These are phyloP conservation scores for Cymbopogon flexuosus DNA, from an alignment of 202 grass and related monocot genomes.

Conservation along the genomic window DNA sequence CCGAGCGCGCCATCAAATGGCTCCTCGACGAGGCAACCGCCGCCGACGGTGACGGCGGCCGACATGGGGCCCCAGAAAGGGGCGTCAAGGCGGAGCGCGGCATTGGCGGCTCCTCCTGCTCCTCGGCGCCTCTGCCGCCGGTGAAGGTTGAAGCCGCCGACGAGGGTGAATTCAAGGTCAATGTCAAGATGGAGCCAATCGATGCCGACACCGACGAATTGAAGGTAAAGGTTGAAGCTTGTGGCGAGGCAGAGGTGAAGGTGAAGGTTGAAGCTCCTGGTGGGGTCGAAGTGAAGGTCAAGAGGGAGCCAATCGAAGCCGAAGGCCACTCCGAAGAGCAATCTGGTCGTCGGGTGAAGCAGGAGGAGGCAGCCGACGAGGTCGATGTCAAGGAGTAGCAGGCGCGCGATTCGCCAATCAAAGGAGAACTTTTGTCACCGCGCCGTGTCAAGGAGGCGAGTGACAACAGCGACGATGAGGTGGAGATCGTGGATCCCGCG, in stretches of 20 bases:
- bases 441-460: not conserved
- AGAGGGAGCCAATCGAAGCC: constrained; percentile 1
- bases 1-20: constrained; percentile 39
- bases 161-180: not conserved
- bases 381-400: not conserved
- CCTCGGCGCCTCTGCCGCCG: not conserved
- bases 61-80: not conserved
- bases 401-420: not conserved
- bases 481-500: constrained; percentile 17
- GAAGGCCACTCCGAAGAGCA: not conserved
- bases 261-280: not conserved
- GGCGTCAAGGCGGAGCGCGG: not conserved
- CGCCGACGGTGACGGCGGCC: not conserved
- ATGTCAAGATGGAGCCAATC: not conserved
- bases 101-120: not conserved
- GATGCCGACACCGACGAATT: not conserved
- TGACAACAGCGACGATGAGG: constrained; percentile 7
- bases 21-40: constrained; percentile 31
- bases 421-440: not conserved
- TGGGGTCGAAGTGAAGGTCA: not conserved
- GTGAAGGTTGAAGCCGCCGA: not conserved
- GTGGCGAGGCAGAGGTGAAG: not conserved
- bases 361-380: constrained; percentile 8
- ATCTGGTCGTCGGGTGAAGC: not conserved
- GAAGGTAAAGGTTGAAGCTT: not conserved